Evolutionary conservation across 352 stramenopile genomes (phyloP), one percentile per base, ranked within the genome.

Genomic region (Globisporangium ultimum): DNA sequence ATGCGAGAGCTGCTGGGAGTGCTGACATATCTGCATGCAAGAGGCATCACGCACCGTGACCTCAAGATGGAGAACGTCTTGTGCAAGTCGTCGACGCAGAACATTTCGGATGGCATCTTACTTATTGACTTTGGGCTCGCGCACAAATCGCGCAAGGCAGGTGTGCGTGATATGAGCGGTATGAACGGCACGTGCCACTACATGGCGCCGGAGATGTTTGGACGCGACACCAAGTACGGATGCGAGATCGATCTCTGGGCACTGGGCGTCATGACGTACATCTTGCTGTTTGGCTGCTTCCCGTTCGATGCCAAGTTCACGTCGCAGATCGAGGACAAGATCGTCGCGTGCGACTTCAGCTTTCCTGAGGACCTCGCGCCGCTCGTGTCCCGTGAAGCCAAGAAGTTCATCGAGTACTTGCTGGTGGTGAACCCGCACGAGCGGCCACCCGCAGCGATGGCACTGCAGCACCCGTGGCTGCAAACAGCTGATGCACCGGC

Each of bases 41-140:
- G 73, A 45, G 81, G 84, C 21, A 87, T 95, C 53, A 91, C 84
- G 2, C 85, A 95, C 60, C 83, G 85, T 45, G 85, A 95, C 60
- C 58, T 95, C 47, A 95, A 95, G 61, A 66, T 89, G 40, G 85
- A 95, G 60, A 95, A 95, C 64, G 71, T 95, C n/a, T 51, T 95
- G 55, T 82, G 80, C 63, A 84, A 82, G 60, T 76, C 69, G 0
- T 21, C 55, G 2, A 17, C 12, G 9, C 22, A 40, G 20, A 54
- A 81, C 49, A 38, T 86, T 8, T 61, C 59, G 15, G 68, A 78
- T 28, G 79, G 83, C 43, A 71, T 90, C 28, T 45, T 90, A 61
- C 70, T 94, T 14, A 87, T 94, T 34, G 85, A 94, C 58, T 94
- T 94, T 74, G 85, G 85, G 2, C 69, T 94, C 40, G 82, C 85